A percentile compares a stretch with the other conserved stretches of the same genome.
phyloP scores from a whole-genome alignment of 2,329 filamentous ascomycete species.

The Sphaerulina musiva region DNA sequence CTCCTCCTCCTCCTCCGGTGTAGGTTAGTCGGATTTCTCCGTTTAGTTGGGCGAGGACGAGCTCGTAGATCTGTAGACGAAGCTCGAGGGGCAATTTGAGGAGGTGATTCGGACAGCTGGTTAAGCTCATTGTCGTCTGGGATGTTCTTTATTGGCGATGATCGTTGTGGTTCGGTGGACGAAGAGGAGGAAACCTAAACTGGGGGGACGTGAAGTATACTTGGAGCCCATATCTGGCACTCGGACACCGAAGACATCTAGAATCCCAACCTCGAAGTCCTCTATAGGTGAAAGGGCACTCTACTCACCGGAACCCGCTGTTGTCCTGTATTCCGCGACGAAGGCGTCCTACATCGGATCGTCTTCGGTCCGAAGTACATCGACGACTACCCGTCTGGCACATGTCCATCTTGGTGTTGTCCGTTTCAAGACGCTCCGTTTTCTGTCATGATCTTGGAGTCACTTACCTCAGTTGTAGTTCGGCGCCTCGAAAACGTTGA shows the following conservation, averaged over 20 bases:
- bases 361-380: constrained; percentile 3
- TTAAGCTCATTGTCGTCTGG: neutral
- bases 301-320: neutral
- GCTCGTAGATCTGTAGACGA: constrained; percentile 1
- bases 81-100: neutral
- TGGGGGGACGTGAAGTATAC: no score
- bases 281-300: neutral
- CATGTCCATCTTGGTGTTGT: no score
- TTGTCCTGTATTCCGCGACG: neutral
- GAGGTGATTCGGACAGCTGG: neutral
- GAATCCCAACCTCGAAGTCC: no score
- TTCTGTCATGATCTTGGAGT: no score
- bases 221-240: no score
- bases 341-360: neutral
- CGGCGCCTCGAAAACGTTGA: no score
- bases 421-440: no score
- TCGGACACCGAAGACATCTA: no score
- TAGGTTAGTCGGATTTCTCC: neutral
- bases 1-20: neutral
- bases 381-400: no score
- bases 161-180: no score
- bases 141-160: neutral
- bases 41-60: neutral
- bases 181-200: no score
- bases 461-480: no score